Evolutionary conservation across 1,139 yeast genomes (phyloP).

Genomic region (Protomyces inundatus): DNA sequence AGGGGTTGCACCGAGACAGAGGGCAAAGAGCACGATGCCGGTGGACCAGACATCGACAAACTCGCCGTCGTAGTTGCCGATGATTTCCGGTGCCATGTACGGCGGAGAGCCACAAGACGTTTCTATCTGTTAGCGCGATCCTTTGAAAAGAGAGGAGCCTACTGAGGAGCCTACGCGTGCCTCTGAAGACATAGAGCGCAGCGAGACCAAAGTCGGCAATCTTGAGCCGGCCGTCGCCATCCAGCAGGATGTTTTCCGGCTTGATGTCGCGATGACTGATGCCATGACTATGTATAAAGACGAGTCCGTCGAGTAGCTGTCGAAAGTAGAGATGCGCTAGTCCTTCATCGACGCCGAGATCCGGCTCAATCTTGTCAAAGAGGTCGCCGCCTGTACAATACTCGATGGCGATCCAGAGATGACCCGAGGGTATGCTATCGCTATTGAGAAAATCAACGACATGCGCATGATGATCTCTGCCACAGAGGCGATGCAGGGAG

Average conservation of each 20-base stretch:
- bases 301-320: slow-evolving; percentile 55
- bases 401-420: slow-evolving; percentile 55
- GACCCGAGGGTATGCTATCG: slow-evolving; percentile 40
- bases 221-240: slow-evolving; percentile 58
- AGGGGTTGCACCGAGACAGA: slow-evolving; percentile 58
- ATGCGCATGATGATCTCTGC: slow-evolving; percentile 48
- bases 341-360: slow-evolving; percentile 59
- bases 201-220: slow-evolving; percentile 67
- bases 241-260: slow-evolving; percentile 82
- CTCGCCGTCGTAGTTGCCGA: slow-evolving; percentile 44
- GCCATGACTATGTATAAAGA: slow-evolving; percentile 59
- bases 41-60: slow-evolving; percentile 60
- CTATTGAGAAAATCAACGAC: slow-evolving; percentile 51
- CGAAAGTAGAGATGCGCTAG: slow-evolving; percentile 64
- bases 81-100: slow-evolving; percentile 65
- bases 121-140: not conserved
- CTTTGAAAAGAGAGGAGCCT: not conserved
- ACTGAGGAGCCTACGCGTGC: slow-evolving; percentile 31
- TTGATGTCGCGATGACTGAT: slow-evolving; percentile 80
- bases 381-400: slow-evolving; percentile 65
- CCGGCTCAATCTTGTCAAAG: slow-evolving; percentile 66
- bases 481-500: slow-evolving; percentile 51
- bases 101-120: slow-evolving; percentile 59
- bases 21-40: slow-evolving; percentile 56
- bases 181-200: slow-evolving; percentile 55